These are phyloP conservation scores for Salix purpurea DNA, from an alignment of 345 rosid species.

Conservation along the genomic window DNA sequence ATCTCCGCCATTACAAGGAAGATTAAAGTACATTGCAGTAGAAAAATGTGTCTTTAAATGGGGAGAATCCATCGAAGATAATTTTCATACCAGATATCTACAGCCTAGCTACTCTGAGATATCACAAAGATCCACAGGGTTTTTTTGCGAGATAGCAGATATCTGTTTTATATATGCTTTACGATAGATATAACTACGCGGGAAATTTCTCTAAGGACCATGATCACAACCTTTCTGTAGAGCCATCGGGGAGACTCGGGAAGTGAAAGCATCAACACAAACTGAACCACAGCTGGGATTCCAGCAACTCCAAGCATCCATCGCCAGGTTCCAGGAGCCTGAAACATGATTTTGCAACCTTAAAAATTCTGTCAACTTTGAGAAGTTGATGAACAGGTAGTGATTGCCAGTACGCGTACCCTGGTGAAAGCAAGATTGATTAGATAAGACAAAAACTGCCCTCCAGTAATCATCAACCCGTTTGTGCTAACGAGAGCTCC, in stretches of 20 bases:
- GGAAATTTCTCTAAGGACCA: not conserved
- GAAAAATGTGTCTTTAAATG: too few relatives aligned
- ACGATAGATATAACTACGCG: not conserved
- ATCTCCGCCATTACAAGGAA: not conserved
- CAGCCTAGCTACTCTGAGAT: too few relatives aligned
- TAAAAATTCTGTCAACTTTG: not conserved
- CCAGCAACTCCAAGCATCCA: slow-evolving; percentile 93
- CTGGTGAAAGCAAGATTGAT: slow-evolving; percentile 70
- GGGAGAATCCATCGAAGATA: too few relatives aligned
- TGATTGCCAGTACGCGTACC: slow-evolving; percentile 22
- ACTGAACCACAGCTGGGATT: slow-evolving; percentile 58
- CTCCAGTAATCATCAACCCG: slow-evolving; percentile 77
- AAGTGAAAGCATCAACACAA: slow-evolving; percentile 54
- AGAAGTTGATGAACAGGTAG: not conserved
- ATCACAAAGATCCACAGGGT: not conserved
- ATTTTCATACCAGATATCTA: too few relatives aligned
- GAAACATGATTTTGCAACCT: not conserved
- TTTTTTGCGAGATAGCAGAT: not conserved
- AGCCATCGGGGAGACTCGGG: slow-evolving; percentile 95
- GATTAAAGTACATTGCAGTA: not conserved
- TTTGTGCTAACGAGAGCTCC: slow-evolving; percentile 87
- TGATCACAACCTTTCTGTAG: slow-evolving; percentile 39
- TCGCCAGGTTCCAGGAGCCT: slow-evolving; percentile 64
- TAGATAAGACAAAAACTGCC: slow-evolving; percentile 77
- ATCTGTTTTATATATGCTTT: not conserved